These are phyloP conservation scores for Rhododendron ovatum DNA, from an alignment of 148 eudicot genomes.

Conservation along the genomic window DNA sequence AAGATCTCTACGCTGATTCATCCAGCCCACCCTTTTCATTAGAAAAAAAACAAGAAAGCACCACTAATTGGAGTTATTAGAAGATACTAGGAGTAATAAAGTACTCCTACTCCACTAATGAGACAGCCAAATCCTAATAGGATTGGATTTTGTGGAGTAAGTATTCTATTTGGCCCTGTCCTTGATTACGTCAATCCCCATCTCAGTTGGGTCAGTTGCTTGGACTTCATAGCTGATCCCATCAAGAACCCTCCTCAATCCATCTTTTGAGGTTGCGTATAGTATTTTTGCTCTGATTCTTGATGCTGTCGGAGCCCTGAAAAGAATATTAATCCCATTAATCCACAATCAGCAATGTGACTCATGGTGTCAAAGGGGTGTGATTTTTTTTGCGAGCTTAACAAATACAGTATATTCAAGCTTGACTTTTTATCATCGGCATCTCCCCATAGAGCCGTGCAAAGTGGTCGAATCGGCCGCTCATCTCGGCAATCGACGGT, in stretches of 20 bases:
- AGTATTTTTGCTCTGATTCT: constrained; percentile 78
- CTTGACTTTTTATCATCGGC: not conserved
- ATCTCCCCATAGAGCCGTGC: too few relatives aligned
- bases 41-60: not conserved
- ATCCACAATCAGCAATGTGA: not conserved
- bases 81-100: not conserved
- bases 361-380: not conserved
- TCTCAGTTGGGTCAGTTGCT: constrained; percentile 86
- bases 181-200: constrained; percentile 72
- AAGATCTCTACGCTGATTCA: not conserved
- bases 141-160: not conserved
- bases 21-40: not conserved
- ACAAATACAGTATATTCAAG: too few relatives aligned
- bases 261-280: constrained; percentile 82
- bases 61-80: not conserved
- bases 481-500: too few relatives aligned
- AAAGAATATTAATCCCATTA: not conserved
- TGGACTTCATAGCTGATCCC: constrained; percentile 83
- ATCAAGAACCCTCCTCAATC: constrained; percentile 72
- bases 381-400: not conserved
- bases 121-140: not conserved
- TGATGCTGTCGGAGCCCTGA: constrained; percentile 78
- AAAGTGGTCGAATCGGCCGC: too few relatives aligned
- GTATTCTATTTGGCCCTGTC: constrained; percentile 53
- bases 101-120: not conserved